Percentiles rank a stretch among this genome's conserved stretches.
phyloP scores from a whole-genome alignment of 129 eudicot genomes.

The Chrysanthemum lavandulifolium region DNA sequence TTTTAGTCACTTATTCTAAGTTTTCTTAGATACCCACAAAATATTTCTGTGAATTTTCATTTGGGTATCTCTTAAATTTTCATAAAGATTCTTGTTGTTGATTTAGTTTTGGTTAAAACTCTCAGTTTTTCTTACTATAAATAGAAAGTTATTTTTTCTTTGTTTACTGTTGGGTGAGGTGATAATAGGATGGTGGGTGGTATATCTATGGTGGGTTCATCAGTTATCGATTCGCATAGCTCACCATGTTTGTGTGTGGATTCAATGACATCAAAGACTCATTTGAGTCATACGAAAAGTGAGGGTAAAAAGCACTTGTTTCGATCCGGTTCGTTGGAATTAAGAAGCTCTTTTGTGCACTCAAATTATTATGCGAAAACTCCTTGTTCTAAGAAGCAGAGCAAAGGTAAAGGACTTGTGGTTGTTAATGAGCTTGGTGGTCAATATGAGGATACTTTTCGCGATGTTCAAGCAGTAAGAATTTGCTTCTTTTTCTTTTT shows the following conservation, averaged over 20 bases:
- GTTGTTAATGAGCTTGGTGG: slow-evolving; percentile 78
- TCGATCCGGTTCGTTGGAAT: slow-evolving; percentile 46
- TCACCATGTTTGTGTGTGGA: slow-evolving; percentile 79
- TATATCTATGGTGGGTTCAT: slow-evolving; percentile 64
- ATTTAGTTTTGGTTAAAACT: slow-evolving; percentile 16
- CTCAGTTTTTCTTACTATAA: slow-evolving; percentile 5
- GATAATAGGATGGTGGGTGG: slow-evolving; percentile 69
- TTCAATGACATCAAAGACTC: slow-evolving; percentile 45
- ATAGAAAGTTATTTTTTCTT: slow-evolving; percentile 10
- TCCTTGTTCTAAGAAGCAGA: slow-evolving; percentile 44
- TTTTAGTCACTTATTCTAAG: slow-evolving; percentile 24
- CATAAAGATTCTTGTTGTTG: slow-evolving; percentile 15
- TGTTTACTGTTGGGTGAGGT: neutral
- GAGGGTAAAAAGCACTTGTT: slow-evolving; percentile 47
- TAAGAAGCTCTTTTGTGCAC: slow-evolving; percentile 60
- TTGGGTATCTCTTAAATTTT: slow-evolving; percentile 36
- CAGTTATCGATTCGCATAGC: slow-evolving; percentile 70
- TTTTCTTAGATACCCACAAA: slow-evolving; percentile 37
- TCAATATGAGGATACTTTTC: slow-evolving; percentile 87
- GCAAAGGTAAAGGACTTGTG: slow-evolving; percentile 49
- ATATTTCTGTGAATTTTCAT: slow-evolving; percentile 30
- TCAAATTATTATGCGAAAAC: slow-evolving; percentile 38
- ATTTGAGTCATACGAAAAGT: slow-evolving; percentile 36
- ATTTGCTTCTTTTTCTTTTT: neutral
- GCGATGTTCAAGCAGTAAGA: slow-evolving; percentile 80